Base-by-base conservation (phyloP, 805 yeast species). In the Candida mattraensis region DNA sequence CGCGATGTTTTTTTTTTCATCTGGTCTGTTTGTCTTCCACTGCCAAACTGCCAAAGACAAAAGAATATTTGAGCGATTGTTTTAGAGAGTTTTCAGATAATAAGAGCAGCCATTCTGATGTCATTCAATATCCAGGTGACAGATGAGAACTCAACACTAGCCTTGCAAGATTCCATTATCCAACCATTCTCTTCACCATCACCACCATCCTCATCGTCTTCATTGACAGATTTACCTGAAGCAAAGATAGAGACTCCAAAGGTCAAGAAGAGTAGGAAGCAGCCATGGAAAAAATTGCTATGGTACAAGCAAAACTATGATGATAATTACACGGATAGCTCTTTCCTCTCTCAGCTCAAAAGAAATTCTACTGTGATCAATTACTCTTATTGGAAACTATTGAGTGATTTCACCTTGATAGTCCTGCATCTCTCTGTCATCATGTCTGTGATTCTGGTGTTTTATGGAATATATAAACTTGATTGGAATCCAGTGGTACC, bases 251-350 rank as follows among this genome's bases (percentile, higher is more conserved):
- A n/a, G n/a, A n/a, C n/a, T n/a, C n/a, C n/a, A n/a, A n/a, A 18
- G 15, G n/a, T 5, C 6, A 23, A 11, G 21, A 19, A 14, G 14
- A 9, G 18, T 2, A 45, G 29, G 14, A 42, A 40, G 33, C 49
- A 56, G 23, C 78, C 78, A 15, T 89, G 98, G 98, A 74, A 82
- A 51, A 84, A 93, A 52, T 74, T 88, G 24, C 70, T 91, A 9
- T 93, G 95, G 82, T 73, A 83, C 21, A 72, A 75, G 39, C 96
- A 89, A 56, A 83, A 83, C 10, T 89, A 80, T 53, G 94, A 95
- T 0, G 99, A 91, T 58, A 93, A 89, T 60, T 87, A 86, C 61
- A 91, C 95, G 2, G 94, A 88, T 54, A 62, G 66, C 2, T 73
- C 88, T 3, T 91, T 91, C 55, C 67, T 89, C n/a, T 78, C 87